Evolutionary conservation across 352 stramenopile species (phyloP).

Genomic region (Pythium brassicae): DNA sequence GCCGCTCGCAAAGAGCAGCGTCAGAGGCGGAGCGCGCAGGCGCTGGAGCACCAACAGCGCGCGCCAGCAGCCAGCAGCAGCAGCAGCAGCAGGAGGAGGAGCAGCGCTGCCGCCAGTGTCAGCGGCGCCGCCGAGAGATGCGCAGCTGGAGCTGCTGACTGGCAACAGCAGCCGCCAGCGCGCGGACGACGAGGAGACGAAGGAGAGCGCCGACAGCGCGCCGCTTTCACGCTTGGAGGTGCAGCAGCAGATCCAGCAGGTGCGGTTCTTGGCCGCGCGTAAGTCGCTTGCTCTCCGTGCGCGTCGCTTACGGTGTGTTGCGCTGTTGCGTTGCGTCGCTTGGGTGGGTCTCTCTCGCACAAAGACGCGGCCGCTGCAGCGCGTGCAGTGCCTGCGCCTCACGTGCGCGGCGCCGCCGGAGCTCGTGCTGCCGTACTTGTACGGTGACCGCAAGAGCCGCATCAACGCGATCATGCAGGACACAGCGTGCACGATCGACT

Average conservation of each 20-base stretch:
- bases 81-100: no score
- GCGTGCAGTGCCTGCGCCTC: slow-evolving; percentile 56
- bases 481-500: slow-evolving; percentile 56
- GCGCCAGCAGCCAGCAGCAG: no score
- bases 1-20: not conserved
- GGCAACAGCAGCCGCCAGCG: not conserved
- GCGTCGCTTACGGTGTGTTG: no score
- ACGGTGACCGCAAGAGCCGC: slow-evolving; percentile 41
- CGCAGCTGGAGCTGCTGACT: no score
- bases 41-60: not conserved
- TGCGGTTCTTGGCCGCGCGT: no score
- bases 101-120: no score
- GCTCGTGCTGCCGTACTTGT: slow-evolving; percentile 53
- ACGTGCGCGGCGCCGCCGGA: slow-evolving; percentile 48
- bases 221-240: not conserved
- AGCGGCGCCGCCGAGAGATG: no score
- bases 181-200: slow-evolving; percentile 14
- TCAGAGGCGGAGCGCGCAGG: not conserved
- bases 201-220: slow-evolving; percentile 4
- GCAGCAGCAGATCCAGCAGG: slow-evolving; percentile 3
- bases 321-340: no score
- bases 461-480: slow-evolving; percentile 48
- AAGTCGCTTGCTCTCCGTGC: no score
- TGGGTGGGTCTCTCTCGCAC: not conserved
- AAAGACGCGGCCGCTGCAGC: slow-evolving; percentile 26